A percentile compares a stretch with the other conserved stretches of the same genome.
phyloP scores from a whole-genome alignment of 495 filamentous ascomycete genomes.

The Trichoderma gamsii region DNA sequence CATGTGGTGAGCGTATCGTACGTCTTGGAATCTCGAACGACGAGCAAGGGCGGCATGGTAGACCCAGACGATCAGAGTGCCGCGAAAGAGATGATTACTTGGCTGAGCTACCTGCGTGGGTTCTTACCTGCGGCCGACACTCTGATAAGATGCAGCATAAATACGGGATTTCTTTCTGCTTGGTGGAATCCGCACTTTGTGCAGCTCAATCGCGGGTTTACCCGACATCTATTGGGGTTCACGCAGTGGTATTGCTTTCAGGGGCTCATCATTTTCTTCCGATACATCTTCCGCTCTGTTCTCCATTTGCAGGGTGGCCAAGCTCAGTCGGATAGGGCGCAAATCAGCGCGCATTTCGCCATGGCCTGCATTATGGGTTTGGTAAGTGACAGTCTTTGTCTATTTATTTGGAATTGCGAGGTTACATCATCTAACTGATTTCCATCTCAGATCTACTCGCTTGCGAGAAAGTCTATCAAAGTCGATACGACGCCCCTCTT shows the following conservation, averaged over 20 bases:
- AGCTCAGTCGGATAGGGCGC: constrained; percentile 30
- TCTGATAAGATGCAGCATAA: constrained; percentile 44
- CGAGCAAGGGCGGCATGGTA: constrained; percentile 14
- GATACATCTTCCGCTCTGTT: constrained; percentile 49
- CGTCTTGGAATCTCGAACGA: constrained; percentile 18
- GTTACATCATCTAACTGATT: constrained; percentile 22
- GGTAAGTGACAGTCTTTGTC: constrained; percentile 37
- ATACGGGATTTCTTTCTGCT: constrained; percentile 49
- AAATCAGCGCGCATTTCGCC: constrained; percentile 49
- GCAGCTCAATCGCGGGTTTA: constrained; percentile 56
- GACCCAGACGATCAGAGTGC: constrained; percentile 12
- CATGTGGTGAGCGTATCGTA: constrained; percentile 36
- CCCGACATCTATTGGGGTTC: constrained; percentile 58
- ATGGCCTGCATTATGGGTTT: constrained; percentile 48
- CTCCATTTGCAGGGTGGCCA: constrained; percentile 40
- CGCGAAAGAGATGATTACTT: background rate
- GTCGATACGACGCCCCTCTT: constrained; percentile 56
- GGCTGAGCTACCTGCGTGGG: background rate
- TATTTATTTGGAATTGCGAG: background rate
- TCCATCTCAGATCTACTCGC: constrained; percentile 36
- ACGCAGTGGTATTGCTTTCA: constrained; percentile 66
- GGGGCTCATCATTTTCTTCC: constrained; percentile 51
- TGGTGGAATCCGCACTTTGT: constrained; percentile 76
- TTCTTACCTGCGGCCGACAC: constrained; percentile 24
- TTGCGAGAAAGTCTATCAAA: constrained; percentile 46